Evolutionary conservation across 345 rosid genomes (phyloP).

Genomic region (Eutrema heterophyllum): DNA sequence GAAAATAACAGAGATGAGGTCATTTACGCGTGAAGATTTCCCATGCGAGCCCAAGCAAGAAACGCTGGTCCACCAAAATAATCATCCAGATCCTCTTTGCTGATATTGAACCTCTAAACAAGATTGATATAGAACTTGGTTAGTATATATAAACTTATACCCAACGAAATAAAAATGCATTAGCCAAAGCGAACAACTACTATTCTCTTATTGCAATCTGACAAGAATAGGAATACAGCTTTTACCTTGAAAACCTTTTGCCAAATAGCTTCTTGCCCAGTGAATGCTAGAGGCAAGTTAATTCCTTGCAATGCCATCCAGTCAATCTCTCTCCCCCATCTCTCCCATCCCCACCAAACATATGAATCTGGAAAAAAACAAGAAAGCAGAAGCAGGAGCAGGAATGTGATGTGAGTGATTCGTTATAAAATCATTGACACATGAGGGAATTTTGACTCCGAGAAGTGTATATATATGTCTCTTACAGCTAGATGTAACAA

Average conservation of each 20-base stretch:
- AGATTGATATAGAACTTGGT: conserved; percentile 10
- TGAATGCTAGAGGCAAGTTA: conserved; percentile 93
- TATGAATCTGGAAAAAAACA: conserved; percentile 57
- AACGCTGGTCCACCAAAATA: conserved; percentile 97
- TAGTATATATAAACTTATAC: neutral
- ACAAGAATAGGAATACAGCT: neutral
- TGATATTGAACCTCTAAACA: conserved; percentile 68
- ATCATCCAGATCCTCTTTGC: conserved; percentile 58
- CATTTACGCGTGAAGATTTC: conserved; percentile 83
- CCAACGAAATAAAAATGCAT: neutral
- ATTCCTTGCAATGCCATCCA: conserved; percentile 99
- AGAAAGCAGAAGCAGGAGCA: conserved; percentile 1
- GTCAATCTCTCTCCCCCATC: conserved; percentile 97
- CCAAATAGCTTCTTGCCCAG: conserved; percentile 95
- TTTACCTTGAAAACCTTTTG: conserved; percentile 83
- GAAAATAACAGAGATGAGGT: conserved; percentile 1
- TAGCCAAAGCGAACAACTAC: neutral
- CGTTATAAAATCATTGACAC: neutral
- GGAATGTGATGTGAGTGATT: neutral
- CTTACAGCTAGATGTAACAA: conserved; percentile 95
- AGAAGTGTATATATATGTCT: neutral
- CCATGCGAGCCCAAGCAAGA: conserved; percentile 99
- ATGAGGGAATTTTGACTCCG: neutral
- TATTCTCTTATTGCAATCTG: neutral
- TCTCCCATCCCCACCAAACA: conserved; percentile 94